Evolutionary conservation across 2,329 filamentous ascomycete genomes (phyloP), one percentile per base, ranked within the genome.

Genomic region (Calycina marina): DNA sequence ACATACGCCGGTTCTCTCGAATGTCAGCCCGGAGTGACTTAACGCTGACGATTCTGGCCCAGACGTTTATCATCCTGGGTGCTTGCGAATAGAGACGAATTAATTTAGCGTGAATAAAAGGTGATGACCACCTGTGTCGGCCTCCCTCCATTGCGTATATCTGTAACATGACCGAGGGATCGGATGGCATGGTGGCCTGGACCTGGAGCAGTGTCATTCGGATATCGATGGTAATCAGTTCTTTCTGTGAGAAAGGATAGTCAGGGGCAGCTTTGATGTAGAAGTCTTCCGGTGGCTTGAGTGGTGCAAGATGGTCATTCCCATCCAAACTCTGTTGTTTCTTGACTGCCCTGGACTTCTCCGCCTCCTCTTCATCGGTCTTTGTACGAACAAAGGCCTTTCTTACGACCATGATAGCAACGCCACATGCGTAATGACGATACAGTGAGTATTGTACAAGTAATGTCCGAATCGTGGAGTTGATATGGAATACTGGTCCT

Each of bases 151-250:
- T 52, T 6, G 74, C 72, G 52, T 88, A 88, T 6, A 94, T 62
- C 40, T 94, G 88, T 2, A 96, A 48, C 82, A 98, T 86, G 55
- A 96, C 63, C 0, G 76, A 71, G n/a, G 90, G 92, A 46, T 96
- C 86, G 12, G 77, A 65, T 1, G 90, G 88, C 71, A 96, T 76
- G 27, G 77, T 75, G 4, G 80, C 82, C 56, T 96, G 96, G 43
- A 96, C 56, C 51, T 96, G 88, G 13, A 96, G 59, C 18, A 94
- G 67, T 1, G 74, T 71, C 4, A 79, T 75, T 54, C 82, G 90
- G 45, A 93, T 62, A 50, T 96, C 88, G 12, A 93, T 56, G 1
- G 81, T 80, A 9, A 92, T 59, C 10, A 93, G 63, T 51, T 98
- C 88, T 17, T 53, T 40, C 3, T 29, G 20, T 10, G 33, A 37